Conservation (phyloP, 805 yeast species). For the Ogataea ganodermae region DNA sequence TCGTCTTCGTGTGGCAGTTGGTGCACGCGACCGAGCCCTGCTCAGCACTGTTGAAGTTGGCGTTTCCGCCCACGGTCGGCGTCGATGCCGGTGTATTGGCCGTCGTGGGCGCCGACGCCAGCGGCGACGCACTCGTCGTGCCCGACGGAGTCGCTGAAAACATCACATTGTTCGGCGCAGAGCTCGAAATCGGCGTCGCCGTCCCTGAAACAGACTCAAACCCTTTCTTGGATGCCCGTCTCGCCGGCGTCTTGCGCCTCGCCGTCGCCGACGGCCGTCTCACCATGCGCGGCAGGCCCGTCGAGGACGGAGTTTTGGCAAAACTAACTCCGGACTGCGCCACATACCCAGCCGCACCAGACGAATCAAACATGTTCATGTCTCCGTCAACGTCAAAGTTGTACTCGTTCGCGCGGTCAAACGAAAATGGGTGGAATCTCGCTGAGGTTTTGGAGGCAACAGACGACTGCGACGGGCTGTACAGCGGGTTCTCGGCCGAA, state of each 20-base stretch:
- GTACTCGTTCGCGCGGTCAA: constrained; percentile 15
- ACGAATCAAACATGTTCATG: constrained; percentile 29
- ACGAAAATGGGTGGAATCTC: constrained; percentile 19
- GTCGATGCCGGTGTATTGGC: constrained; percentile 11
- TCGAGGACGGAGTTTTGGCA: constrained; percentile 1
- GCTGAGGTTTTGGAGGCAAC: constrained; percentile 15
- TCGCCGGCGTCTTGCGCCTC: constrained; percentile 19
- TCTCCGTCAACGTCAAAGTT: constrained; percentile 34
- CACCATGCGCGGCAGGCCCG: constrained; percentile 13
- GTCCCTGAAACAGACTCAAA: constrained; percentile 14
- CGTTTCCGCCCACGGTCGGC: neutral
- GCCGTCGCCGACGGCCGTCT: constrained; percentile 22
- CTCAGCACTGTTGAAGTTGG: constrained; percentile 12
- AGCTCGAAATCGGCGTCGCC: constrained; percentile 17
- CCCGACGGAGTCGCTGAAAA: constrained; percentile 11
- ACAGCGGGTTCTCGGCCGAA: constrained; percentile 12
- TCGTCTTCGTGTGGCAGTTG: constrained; percentile 88
- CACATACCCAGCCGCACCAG: neutral
- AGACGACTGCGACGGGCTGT: constrained; percentile 29
- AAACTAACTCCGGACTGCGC: neutral
- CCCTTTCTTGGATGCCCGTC: constrained; percentile 13
- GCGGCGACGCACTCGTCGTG: constrained; percentile 4
- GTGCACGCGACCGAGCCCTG: constrained; percentile 52
- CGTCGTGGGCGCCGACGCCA: constrained; percentile 15
- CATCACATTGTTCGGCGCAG: constrained; percentile 13